These are phyloP conservation scores for Agaricus blazei DNA, from an alignment of 768 basidiomycete genomes.

Conservation along the genomic window DNA sequence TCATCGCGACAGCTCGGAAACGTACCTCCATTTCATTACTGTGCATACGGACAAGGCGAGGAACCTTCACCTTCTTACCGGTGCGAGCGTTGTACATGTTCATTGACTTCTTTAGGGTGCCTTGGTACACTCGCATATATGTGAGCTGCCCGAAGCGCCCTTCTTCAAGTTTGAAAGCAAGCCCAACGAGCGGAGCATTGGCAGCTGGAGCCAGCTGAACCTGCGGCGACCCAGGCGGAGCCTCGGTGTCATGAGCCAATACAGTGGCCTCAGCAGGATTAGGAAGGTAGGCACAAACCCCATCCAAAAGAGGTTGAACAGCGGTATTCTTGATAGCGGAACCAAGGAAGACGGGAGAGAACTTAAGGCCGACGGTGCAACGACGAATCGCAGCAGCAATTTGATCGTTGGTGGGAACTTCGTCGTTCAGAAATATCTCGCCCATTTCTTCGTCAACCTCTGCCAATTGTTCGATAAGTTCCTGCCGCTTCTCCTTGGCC, in stretches of 20 bases:
- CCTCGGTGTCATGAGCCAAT: slow-evolving; percentile 78
- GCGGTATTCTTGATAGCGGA: slow-evolving; percentile 97
- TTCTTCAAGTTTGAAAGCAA: slow-evolving; percentile 99
- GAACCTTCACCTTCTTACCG: slow-evolving; percentile 96
- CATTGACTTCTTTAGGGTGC: slow-evolving; percentile 79
- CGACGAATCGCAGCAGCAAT: slow-evolving; percentile 85
- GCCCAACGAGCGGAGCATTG: slow-evolving; percentile 81
- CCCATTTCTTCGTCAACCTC: slow-evolving; percentile 96
- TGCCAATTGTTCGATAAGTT: slow-evolving; percentile 92
- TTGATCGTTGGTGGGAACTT: slow-evolving; percentile 64
- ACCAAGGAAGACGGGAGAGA: slow-evolving; percentile 95
- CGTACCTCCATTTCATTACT: slow-evolving; percentile 97
- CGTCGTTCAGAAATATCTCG: slow-evolving; percentile 85
- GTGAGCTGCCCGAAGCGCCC: slow-evolving; percentile 96
- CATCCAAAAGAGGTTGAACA: slow-evolving; percentile 91
- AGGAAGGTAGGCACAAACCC: slow-evolving; percentile 92
- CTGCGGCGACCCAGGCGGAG: slow-evolving; percentile 54
- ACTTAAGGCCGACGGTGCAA: slow-evolving; percentile 81
- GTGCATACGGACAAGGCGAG: slow-evolving; percentile 95
- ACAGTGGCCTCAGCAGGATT: slow-evolving; percentile 77
- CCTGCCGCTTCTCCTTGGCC: slow-evolving; percentile 78
- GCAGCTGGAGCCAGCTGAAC: slow-evolving; percentile 80
- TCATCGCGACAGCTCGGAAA: not conserved
- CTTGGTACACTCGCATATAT: slow-evolving; percentile 98
- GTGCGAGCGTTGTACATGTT: slow-evolving; percentile 90